These are phyloP conservation scores for Arthromyces matolae DNA, from an alignment of 768 basidiomycete species.

Conservation along the genomic window DNA sequence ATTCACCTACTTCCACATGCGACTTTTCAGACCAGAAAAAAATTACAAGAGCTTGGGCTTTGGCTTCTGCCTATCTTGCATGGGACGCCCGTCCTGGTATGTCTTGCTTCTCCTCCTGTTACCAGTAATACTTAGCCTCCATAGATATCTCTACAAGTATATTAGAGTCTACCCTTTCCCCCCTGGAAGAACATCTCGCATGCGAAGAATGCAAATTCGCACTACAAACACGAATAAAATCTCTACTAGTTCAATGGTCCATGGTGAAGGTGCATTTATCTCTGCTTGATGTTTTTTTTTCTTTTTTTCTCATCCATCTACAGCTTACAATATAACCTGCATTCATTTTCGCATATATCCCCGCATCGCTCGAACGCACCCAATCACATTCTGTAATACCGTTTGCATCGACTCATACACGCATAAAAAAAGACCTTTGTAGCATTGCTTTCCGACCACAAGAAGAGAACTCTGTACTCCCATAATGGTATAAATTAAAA, in stretches of 20 bases:
- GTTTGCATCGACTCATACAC: slow-evolving; percentile 5
- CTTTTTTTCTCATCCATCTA: background rate
- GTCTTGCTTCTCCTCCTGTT: slow-evolving; percentile 15
- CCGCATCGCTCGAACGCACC: background rate
- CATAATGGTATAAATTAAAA: slow-evolving; percentile 8
- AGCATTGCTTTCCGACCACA: background rate
- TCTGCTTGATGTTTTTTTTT: too few relatives aligned
- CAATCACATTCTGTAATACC: background rate
- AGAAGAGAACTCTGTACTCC: background rate
- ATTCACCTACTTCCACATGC: slow-evolving; percentile 64
- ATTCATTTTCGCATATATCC: background rate
- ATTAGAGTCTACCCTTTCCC: slow-evolving; percentile 70
- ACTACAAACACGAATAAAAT: slow-evolving; percentile 63
- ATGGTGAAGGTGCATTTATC: slow-evolving; percentile 57
- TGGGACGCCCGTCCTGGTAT: slow-evolving; percentile 81
- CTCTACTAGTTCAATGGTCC: slow-evolving; percentile 73
- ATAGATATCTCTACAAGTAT: slow-evolving; percentile 68
- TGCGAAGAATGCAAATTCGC: slow-evolving; percentile 67
- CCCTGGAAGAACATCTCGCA: slow-evolving; percentile 62
- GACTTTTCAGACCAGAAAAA: slow-evolving; percentile 78
- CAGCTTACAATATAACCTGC: slow-evolving; percentile 38
- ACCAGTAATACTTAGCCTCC: slow-evolving; percentile 13
- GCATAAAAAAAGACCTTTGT: background rate
- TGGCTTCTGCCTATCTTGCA: slow-evolving; percentile 77
- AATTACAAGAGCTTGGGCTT: slow-evolving; percentile 75